A percentile compares a stretch with the other conserved stretches of the same genome.
Evolutionary conservation across 208 protist genomes (phyloP).

Genomic region (Novymonas esmeraldas): DNA sequence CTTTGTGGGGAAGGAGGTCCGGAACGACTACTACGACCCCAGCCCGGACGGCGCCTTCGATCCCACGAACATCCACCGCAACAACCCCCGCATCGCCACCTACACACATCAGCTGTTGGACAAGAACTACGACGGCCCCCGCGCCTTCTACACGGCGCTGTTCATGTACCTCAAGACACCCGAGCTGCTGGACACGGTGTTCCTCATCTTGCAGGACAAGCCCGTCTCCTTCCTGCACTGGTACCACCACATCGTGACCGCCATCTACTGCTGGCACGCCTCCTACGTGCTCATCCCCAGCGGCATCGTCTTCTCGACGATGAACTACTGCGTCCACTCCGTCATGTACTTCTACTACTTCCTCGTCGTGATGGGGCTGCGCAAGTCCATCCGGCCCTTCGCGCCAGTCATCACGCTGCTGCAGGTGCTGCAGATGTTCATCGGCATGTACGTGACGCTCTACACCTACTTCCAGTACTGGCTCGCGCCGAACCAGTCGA

Average conservation of each 20-base stretch:
- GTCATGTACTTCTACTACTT: slow-evolving; percentile 96
- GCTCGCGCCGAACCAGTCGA: slow-evolving; percentile 19
- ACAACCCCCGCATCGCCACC: slow-evolving; percentile 26
- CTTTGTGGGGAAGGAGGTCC: slow-evolving; percentile 13
- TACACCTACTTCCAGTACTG: slow-evolving; percentile 47
- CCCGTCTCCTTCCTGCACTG: slow-evolving; percentile 30
- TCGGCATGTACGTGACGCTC: slow-evolving; percentile 69
- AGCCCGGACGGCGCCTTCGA: slow-evolving; percentile 33
- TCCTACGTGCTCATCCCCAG: slow-evolving; percentile 42
- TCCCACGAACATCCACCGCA: slow-evolving; percentile 19
- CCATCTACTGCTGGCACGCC: slow-evolving; percentile 90
- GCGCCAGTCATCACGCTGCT: slow-evolving; percentile 76
- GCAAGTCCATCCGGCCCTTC: slow-evolving; percentile 58
- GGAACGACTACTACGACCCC: slow-evolving; percentile 43
- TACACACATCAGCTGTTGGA: slow-evolving; percentile 27
- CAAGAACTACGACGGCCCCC: slow-evolving; percentile 29
- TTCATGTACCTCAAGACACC: slow-evolving; percentile 78
- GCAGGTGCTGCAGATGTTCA: slow-evolving; percentile 92
- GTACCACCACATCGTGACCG: slow-evolving; percentile 53
- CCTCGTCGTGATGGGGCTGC: slow-evolving; percentile 54
- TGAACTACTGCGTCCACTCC: slow-evolving; percentile 67
- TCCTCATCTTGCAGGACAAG: slow-evolving; percentile 70
- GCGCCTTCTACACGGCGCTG: slow-evolving; percentile 48
- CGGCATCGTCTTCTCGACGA: slow-evolving; percentile 42
- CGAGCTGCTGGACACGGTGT: slow-evolving; percentile 78